phyloP scores from a whole-genome alignment of 257 asterid genomes.

The Capsicum chinense region DNA sequence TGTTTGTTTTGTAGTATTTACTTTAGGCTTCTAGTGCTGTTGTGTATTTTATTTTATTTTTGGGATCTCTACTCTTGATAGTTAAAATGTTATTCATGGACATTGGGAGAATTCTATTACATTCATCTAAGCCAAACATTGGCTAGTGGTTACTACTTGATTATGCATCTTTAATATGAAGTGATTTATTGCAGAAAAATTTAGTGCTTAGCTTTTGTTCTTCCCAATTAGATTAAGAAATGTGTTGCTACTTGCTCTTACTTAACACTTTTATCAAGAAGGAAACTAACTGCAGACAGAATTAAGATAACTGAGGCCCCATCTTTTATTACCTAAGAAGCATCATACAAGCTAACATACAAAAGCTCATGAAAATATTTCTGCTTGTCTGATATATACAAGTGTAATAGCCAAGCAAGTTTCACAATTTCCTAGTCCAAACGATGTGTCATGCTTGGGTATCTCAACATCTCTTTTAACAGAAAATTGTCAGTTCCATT shows the following conservation, averaged over 20 bases:
- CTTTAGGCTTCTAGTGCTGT: background rate
- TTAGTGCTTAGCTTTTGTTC: background rate
- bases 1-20: background rate
- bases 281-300: background rate
- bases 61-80: background rate
- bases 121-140: conserved; percentile 18
- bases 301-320: background rate
- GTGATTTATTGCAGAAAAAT: background rate
- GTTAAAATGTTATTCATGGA: background rate
- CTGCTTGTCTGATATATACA: conserved; percentile 3
- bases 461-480: background rate
- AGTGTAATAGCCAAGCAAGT: background rate
- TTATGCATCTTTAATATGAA: conserved; percentile 4
- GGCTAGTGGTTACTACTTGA: conserved; percentile 1
- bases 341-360: background rate
- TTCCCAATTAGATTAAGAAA: background rate
- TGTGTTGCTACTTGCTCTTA: background rate
- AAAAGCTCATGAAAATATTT: conserved; percentile 20
- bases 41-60: background rate
- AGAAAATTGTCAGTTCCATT: background rate
- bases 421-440: background rate
- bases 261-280: too few relatives aligned
- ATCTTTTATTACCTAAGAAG: background rate
- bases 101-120: background rate
- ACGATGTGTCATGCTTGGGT: too few relatives aligned